A percentile compares a stretch with the other conserved stretches of the same genome.
Conservation (phyloP, 345 rosid genomes). For the Balakata baccata region DNA sequence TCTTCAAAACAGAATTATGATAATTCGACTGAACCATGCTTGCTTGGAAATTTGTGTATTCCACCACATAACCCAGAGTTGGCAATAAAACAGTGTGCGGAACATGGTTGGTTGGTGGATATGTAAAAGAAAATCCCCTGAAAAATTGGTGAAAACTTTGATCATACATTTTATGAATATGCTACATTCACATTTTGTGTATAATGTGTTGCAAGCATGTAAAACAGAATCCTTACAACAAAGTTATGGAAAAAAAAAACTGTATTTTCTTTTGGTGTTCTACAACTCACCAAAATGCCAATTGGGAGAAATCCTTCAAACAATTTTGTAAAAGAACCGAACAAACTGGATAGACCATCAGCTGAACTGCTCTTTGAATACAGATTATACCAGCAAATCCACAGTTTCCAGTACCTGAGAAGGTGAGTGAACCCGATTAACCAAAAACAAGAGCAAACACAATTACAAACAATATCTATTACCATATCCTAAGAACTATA, state of each 20-base stretch:
- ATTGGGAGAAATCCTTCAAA: constrained; percentile 2
- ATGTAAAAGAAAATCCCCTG: constrained; percentile 37
- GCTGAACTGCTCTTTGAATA: constrained; percentile 1
- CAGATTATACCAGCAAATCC: not conserved
- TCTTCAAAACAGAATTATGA: constrained; percentile 22
- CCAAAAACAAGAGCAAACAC: not conserved
- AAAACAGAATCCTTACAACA: not conserved
- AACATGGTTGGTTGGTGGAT: constrained; percentile 20
- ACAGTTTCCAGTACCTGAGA: constrained; percentile 2
- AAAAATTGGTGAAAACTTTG: not conserved
- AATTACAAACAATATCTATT: not conserved
- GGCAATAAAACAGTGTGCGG: constrained; percentile 23
- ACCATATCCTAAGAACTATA: not conserved
- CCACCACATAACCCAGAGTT: constrained; percentile 14
- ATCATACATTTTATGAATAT: not conserved
- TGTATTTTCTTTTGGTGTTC: not conserved
- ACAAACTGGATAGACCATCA: constrained; percentile 13
- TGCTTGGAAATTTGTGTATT: constrained; percentile 30
- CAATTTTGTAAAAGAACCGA: constrained; percentile 3
- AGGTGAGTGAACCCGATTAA: constrained; percentile 1
- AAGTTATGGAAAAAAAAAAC: not conserved
- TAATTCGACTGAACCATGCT: constrained; percentile 18
- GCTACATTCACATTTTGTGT: not conserved
- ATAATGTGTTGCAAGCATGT: not conserved
- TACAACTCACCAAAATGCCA: constrained; percentile 11